phyloP scores from a whole-genome alignment of 2,329 filamentous ascomycete species.

The Penicillium fuscoglaucum region DNA sequence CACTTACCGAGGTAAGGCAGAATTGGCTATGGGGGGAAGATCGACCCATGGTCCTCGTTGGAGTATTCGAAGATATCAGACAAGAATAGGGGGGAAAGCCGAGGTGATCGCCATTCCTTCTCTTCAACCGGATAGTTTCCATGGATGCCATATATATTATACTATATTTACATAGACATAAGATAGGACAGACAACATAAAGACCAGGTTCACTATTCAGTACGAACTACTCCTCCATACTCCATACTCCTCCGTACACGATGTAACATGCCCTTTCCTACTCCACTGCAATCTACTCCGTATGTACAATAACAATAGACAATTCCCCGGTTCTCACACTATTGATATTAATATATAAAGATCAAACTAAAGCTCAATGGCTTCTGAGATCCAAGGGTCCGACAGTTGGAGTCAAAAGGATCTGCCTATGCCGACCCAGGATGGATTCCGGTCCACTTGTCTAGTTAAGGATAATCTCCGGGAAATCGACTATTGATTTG shows the following conservation, averaged over 20 bases:
- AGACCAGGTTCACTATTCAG: background rate
- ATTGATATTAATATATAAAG: slow-evolving; percentile 1
- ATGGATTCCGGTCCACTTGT: background rate
- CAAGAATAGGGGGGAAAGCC: background rate
- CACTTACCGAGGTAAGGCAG: background rate
- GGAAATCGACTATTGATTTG: slow-evolving; percentile 1
- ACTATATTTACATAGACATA: background rate
- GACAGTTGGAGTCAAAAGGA: background rate
- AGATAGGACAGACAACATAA: background rate
- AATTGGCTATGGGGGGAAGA: background rate
- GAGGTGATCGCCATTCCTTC: background rate
- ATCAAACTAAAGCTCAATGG: background rate
- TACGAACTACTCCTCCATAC: background rate
- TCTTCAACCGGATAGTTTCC: background rate
- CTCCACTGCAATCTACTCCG: background rate
- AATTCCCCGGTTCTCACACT: background rate
- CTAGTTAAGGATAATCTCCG: background rate
- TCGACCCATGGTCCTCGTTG: slow-evolving; percentile 2
- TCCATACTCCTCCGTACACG: background rate
- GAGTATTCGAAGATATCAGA: background rate
- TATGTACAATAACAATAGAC: background rate
- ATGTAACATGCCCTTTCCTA: background rate
- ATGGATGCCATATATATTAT: background rate
- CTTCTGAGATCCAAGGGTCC: background rate
- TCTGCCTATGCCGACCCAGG: background rate